phyloP scores from a whole-genome alignment of 2,329 filamentous ascomycete genomes.

The Clonostachys byssicola region DNA sequence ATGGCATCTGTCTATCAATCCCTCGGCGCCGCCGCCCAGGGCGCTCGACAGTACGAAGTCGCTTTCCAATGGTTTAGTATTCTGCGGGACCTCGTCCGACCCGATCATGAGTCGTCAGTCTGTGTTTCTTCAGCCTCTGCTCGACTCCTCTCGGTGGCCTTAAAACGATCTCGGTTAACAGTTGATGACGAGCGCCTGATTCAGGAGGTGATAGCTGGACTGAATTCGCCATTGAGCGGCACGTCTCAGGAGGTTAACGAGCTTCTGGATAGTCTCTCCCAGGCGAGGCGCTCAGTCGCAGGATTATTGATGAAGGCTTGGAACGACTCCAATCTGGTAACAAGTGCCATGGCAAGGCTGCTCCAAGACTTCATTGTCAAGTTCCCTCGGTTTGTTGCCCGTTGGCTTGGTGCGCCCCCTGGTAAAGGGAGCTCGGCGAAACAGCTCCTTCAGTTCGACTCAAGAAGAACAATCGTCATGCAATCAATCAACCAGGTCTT shows the following conservation, averaged over 20 bases:
- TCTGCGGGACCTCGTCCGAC: constrained; percentile 30
- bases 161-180: constrained; percentile 36
- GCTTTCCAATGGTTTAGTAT: constrained; percentile 52
- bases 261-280: constrained; percentile 51
- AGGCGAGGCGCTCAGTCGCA: constrained; percentile 49
- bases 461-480: constrained; percentile 47
- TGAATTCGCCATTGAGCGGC: constrained; percentile 58
- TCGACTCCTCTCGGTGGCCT: constrained; percentile 47
- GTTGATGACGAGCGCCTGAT: constrained; percentile 35
- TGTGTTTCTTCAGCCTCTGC: constrained; percentile 48
- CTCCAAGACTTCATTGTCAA: constrained; percentile 53
- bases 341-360: constrained; percentile 14
- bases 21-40: constrained; percentile 43
- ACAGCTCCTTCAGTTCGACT: constrained; percentile 56
- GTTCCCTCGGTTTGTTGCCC: constrained; percentile 54
- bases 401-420: constrained; percentile 59
- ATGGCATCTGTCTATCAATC: constrained; percentile 45
- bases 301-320: constrained; percentile 32
- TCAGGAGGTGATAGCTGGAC: constrained; percentile 41
- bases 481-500: constrained; percentile 51
- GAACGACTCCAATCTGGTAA: constrained; percentile 4
- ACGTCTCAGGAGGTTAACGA: constrained; percentile 57
- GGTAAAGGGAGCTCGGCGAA: constrained; percentile 47
- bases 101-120: constrained; percentile 38
- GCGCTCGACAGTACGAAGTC: constrained; percentile 39